Evolutionary conservation across 441 rosid species (phyloP), one percentile per base, ranked within the genome.

Genomic region (Arabidopsis hybrid): DNA sequence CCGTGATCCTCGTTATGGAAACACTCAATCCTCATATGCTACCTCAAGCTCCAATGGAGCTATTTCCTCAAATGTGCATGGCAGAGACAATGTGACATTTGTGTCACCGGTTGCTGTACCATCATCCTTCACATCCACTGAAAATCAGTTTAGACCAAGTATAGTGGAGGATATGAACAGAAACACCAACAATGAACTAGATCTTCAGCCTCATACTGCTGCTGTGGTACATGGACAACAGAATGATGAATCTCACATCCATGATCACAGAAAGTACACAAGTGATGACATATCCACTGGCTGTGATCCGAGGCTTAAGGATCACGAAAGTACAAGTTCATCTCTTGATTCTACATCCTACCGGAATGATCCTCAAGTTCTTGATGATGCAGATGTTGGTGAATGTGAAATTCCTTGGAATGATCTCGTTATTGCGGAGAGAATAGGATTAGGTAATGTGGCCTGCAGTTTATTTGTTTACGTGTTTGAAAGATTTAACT

Each of bases 361-460:
- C 81, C 83, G 82, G 84, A 77, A 78, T 72, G 78, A 73, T 78
- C 78, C 71, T 47, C 96, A 86, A 78, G 79, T 89, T 56, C 84
- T 91, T 75, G 97, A 91, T 73, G 99, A 93, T 76, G 97, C 88
- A 53, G 95, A 93, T 86, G 96, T 93, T 39, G 87, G 94, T 72
- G 96, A 96, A 78, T 82, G 91, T 84, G 99, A 96, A 85, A 93
- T 93, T 84, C 97, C 93, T 40, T 96, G 97, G 99, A 97, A 93
- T 77, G 90, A 96, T 84, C 83, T 96, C 88, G 93, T 85, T 49
- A 79, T 96, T 73, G 98, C 95, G 72, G 99, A 93, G 78, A 90
- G 99, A 81, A 93, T 96, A 88, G 99, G 99, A 85, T 83, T 96
- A 87, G 99, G 99, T 96, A 89, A 78, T 70, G 75, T 58, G 58